Base-by-base conservation (phyloP, 495 filamentous ascomycete genomes). In the Neohortaea acidophila region DNA sequence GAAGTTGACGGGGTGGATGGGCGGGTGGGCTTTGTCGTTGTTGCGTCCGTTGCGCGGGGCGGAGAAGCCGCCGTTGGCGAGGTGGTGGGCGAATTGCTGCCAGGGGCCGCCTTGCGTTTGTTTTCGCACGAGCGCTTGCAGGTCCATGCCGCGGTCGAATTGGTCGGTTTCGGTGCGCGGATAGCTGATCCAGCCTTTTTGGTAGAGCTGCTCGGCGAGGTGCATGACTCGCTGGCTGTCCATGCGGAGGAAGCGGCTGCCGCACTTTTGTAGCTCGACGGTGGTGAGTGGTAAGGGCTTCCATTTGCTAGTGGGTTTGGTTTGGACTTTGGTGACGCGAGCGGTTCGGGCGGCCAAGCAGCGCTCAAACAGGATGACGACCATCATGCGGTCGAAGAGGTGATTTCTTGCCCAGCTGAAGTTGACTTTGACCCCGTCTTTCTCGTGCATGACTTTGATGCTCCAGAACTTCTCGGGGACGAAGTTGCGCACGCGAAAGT, bases 231-330 rank as follows among this genome's bases (percentile, higher is more conserved):
- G 62, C 41, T 91, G 76, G 60, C 83, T 81, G 42, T 80, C 81
- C 70, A 97, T 76, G 14, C 75, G 69, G 10, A 96, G 66, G 51
- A 85, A 91, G 35, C 70, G 66, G 45, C 76, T 89, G 14, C 91
- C 89, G 66, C 84, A 84, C 65, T 94, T 96, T 53, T 96, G 89
- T n/a, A 97, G 61, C 49, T 97, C 91, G n/a, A 97, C 83, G 0
- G 89, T 97, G 0, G 89, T 97, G 48, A 97, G 64, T 1, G 89
- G 89, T 22, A 97, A 55, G 2, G 89, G 89, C 49, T 83, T 81
- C 84, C 79, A 93, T 61, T 91, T 94, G 48, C 77, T 86, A 13
- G 86, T 92, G 1, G 84, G 84, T 56, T 92, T 94, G 52, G 81
- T 78, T 44, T 79, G 72, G 20, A 94, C 76, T 49, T 81, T 87